Base-by-base conservation (phyloP, 306 rosid genomes). In the Abrus pulchellus region DNA sequence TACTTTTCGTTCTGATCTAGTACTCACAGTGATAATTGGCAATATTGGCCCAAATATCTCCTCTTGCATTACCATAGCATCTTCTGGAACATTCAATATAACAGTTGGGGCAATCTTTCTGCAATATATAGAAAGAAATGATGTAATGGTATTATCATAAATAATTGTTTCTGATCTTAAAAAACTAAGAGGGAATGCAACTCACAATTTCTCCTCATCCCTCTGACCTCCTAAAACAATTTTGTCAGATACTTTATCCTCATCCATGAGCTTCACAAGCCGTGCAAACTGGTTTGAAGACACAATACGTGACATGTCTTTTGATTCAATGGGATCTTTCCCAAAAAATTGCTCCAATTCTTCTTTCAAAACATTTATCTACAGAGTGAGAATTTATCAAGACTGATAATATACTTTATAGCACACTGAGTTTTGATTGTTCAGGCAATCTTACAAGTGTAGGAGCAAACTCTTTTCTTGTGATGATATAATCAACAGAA, bases 31-130 rank as follows among this genome's bases (percentile, higher is more conserved):
- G 68, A 91, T 41, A 60, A 91, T 93, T 64, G 97, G 97, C 86
- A 93, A 2, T 67, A 91, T 76, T 49, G 97, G 97, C 10, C 98
- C 97, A 80, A 91, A 91, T 82, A 93, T 93, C 83, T 93, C 98
- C 60, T 93, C 98, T 48, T 91, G 91, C 98, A 93, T 91, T 13
- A 91, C 82, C 63, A 40, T 63, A 44, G 93, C 66, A 5, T 93
- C 97, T 57, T 83, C 86, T 49, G 98, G 97, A 70, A 89, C 88
- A 85, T 90, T 92, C 73, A 93, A 74, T 81, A 93, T 13, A 59
- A 93, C 75, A 52, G 98, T 89, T 75, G 98, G 98, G 70, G 97
- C 90, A 74, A 93, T 91, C 87, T 62, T 90, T 80, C 98, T 93
- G 89, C 85, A 84, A 53, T 6, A 43, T 11, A 60, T 11, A 80